These are phyloP conservation scores for Teunomyces pallodes DNA, from an alignment of 805 yeast genomes.

Conservation along the genomic window DNA sequence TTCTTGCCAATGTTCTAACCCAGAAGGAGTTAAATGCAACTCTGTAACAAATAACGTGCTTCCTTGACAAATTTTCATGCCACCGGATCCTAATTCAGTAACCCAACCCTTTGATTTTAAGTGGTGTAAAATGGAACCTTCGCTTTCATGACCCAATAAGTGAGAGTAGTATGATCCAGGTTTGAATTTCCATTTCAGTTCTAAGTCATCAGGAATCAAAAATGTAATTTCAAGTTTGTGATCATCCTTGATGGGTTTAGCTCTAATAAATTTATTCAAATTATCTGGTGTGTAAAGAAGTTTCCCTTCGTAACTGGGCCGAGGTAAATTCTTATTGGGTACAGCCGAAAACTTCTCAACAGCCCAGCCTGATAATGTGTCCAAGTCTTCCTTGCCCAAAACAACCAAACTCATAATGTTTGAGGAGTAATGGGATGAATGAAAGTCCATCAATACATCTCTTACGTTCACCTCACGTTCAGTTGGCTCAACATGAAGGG, in stretches of 20 bases:
- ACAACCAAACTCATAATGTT: constrained; percentile 86
- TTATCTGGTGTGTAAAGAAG: constrained; percentile 51
- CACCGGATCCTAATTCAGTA: constrained; percentile 72
- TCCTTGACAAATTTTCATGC: constrained; percentile 62
- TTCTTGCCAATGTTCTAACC: constrained; percentile 60
- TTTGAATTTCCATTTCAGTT: constrained; percentile 56
- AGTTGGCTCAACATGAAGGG: constrained; percentile 68
- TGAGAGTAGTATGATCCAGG: constrained; percentile 77
- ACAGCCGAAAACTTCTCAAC: constrained; percentile 61
- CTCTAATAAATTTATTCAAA: constrained; percentile 53
- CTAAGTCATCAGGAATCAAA: constrained; percentile 70
- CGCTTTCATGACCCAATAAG: constrained; percentile 87
- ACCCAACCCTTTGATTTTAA: constrained; percentile 78
- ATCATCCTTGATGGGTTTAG: constrained; percentile 80
- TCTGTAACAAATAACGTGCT: constrained; percentile 66
- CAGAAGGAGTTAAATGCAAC: constrained; percentile 73
- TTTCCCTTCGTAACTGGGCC: constrained; percentile 43
- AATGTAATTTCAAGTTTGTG: constrained; percentile 67
- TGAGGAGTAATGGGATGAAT: constrained; percentile 71
- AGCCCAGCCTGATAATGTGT: constrained; percentile 70
- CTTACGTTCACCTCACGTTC: constrained; percentile 68
- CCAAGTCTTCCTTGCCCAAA: constrained; percentile 77
- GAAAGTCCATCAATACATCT: constrained; percentile 74
- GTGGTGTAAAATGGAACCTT: constrained; percentile 73
- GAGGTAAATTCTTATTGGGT: constrained; percentile 46